Evolutionary conservation across 2,329 filamentous ascomycete genomes (phyloP).

Genomic region (Rhynchosporium agropyri): DNA sequence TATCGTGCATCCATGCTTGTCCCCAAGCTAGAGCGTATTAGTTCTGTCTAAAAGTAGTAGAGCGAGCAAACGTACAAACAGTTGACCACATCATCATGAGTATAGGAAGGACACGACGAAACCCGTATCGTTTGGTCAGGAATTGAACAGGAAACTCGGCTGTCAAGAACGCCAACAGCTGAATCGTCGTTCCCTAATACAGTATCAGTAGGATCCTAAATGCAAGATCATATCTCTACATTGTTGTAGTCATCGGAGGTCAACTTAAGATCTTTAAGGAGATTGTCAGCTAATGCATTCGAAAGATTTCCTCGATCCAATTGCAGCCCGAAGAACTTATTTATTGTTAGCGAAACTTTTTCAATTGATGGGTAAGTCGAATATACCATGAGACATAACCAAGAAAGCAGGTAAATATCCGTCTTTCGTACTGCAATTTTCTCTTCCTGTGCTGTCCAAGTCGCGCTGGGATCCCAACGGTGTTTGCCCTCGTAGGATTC

Average conservation of each 20-base stretch:
- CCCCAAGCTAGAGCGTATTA: slow-evolving; percentile 43
- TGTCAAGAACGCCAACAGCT: slow-evolving; percentile 55
- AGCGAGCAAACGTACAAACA: neutral
- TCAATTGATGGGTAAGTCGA: neutral
- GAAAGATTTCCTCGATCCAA: slow-evolving; percentile 65
- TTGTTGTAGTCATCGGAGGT: slow-evolving; percentile 56
- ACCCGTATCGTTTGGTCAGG: slow-evolving; percentile 59
- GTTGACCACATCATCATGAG: slow-evolving; percentile 54
- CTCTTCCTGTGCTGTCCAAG: slow-evolving; percentile 62
- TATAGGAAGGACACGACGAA: slow-evolving; percentile 56
- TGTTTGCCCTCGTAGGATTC: slow-evolving; percentile 52
- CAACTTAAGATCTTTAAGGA: slow-evolving; percentile 56
- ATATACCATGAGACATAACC: slow-evolving; percentile 48
- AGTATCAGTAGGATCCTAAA: neutral
- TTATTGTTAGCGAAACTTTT: neutral
- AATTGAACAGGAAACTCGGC: slow-evolving; percentile 63
- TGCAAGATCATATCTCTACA: neutral
- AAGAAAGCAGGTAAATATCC: slow-evolving; percentile 47
- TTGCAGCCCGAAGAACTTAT: slow-evolving; percentile 62
- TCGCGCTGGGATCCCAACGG: slow-evolving; percentile 52
- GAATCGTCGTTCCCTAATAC: slow-evolving; percentile 53
- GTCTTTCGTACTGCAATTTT: slow-evolving; percentile 57
- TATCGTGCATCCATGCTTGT: slow-evolving; percentile 54
- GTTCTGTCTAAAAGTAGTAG: neutral
- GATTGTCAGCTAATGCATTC: slow-evolving; percentile 63